Evolutionary conservation across 768 basidiomycete genomes (phyloP).

Genomic region (Artomyces pyxidatus): DNA sequence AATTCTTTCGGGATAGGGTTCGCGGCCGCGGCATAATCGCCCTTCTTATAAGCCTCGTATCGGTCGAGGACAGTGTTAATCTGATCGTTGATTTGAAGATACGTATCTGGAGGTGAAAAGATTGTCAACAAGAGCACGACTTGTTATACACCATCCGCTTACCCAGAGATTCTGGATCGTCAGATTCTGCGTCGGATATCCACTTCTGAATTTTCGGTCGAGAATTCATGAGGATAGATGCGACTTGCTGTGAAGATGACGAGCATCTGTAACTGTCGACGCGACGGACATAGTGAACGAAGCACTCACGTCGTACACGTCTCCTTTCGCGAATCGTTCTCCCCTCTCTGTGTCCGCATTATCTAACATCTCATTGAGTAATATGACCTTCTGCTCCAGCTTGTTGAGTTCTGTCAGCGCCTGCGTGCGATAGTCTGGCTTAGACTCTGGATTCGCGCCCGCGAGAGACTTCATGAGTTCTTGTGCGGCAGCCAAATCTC

Average conservation of each 20-base stretch:
- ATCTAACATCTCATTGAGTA: slow-evolving; percentile 96
- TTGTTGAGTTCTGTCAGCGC: slow-evolving; percentile 87
- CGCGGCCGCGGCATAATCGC: slow-evolving; percentile 67
- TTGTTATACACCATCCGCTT: slow-evolving; percentile 17
- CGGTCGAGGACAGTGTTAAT: slow-evolving; percentile 88
- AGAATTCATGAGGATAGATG: slow-evolving; percentile 68
- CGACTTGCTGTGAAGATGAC: slow-evolving; percentile 66
- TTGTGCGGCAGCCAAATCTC: slow-evolving; percentile 91
- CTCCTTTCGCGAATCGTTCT: slow-evolving; percentile 79
- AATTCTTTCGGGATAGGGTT: slow-evolving; percentile 63
- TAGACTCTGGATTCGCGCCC: slow-evolving; percentile 90
- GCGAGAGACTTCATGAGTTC: slow-evolving; percentile 95
- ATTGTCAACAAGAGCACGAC: slow-evolving; percentile 2
- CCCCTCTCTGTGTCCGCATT: slow-evolving; percentile 68
- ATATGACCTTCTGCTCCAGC: slow-evolving; percentile 87
- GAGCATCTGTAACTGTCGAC: slow-evolving; percentile 4
- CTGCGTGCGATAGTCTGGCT: slow-evolving; percentile 90
- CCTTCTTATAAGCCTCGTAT: slow-evolving; percentile 89
- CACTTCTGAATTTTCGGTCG: slow-evolving; percentile 96
- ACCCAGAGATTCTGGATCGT: slow-evolving; percentile 89
- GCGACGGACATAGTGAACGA: not conserved
- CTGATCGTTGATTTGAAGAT: slow-evolving; percentile 95
- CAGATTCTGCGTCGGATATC: slow-evolving; percentile 88
- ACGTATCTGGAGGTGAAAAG: slow-evolving; percentile 55
- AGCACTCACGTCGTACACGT: slow-evolving; percentile 77